Conservation (phyloP, 805 yeast species). For the Candida yuanshanica region DNA sequence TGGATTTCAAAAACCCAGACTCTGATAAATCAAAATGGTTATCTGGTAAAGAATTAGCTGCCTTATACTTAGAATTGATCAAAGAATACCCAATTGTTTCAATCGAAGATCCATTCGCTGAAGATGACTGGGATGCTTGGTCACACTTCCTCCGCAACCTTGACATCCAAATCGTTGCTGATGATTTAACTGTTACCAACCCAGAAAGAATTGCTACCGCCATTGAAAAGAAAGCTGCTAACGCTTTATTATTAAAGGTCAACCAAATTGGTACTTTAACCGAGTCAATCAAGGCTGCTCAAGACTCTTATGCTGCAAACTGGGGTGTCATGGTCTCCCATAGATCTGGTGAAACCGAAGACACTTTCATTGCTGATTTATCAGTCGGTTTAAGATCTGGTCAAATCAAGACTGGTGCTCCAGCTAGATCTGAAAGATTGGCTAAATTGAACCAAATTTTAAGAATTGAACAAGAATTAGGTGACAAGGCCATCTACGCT, state of each 20-base stretch:
- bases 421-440: slow-evolving; percentile 99
- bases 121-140: slow-evolving; percentile 99
- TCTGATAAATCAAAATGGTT: slow-evolving; percentile 90
- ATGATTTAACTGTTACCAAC: slow-evolving; percentile 98
- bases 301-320: slow-evolving; percentile 89
- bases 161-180: slow-evolving; percentile 90
- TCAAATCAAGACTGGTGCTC: slow-evolving; percentile 99
- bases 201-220: slow-evolving; percentile 91
- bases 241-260: slow-evolving; percentile 93
- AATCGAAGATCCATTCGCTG: slow-evolving; percentile 98
- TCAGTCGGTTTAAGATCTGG: slow-evolving; percentile 97
- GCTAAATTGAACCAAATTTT: slow-evolving; percentile 98
- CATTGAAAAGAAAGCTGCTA: slow-evolving; percentile 92
- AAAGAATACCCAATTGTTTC: slow-evolving; percentile 96
- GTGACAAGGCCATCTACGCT: slow-evolving; percentile 95
- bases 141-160: slow-evolving; percentile 71
- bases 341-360: slow-evolving; percentile 99
- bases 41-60: slow-evolving; percentile 81
- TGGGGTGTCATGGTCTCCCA: slow-evolving; percentile 99
- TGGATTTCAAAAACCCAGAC: slow-evolving; percentile 97
- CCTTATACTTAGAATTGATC: slow-evolving; percentile 72
- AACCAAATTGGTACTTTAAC: slow-evolving; percentile 97
- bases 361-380: slow-evolving; percentile 95
- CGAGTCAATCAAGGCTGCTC: slow-evolving; percentile 96
- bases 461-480: slow-evolving; percentile 98